A percentile compares a stretch with the other conserved stretches of the same genome.
Evolutionary conservation across 495 filamentous ascomycete genomes (phyloP).

Genomic region (Tuber borchii): DNA sequence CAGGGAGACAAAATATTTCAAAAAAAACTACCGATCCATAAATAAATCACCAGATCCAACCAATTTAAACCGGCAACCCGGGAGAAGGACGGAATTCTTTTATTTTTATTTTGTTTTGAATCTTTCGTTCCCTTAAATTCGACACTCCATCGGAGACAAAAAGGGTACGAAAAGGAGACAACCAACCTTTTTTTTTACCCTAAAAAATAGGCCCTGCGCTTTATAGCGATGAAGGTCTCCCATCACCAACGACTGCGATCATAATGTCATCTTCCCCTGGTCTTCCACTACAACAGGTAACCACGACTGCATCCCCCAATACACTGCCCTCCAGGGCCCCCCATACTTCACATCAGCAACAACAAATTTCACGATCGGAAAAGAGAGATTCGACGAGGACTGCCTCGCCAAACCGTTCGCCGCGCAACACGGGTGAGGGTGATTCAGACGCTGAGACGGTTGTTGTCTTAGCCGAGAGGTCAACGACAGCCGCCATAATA

Average conservation of each 20-base stretch:
- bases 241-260: conserved; percentile 38
- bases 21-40: background rate
- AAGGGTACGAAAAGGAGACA: background rate
- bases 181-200: background rate
- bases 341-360: background rate
- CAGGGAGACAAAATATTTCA: background rate
- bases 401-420: conserved; percentile 21
- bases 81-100: background rate
- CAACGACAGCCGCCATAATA: background rate
- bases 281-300: conserved; percentile 35
- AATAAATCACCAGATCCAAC: conserved; percentile 3
- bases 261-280: conserved; percentile 42
- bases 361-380: conserved; percentile 4
- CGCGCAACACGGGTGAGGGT: conserved; percentile 24
- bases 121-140: background rate
- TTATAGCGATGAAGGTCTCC: conserved; percentile 41
- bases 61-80: background rate
- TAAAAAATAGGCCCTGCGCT: conserved; percentile 21
- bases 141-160: background rate
- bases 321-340: background rate
- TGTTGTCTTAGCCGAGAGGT: conserved; percentile 29
- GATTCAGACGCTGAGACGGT: conserved; percentile 39
- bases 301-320: background rate
- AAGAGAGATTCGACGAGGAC: conserved; percentile 6
- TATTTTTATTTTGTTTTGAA: background rate